Evolutionary conservation across 2,329 filamentous ascomycete genomes (phyloP), one percentile per base, ranked within the genome.

Genomic region (Cercospora zeina): DNA sequence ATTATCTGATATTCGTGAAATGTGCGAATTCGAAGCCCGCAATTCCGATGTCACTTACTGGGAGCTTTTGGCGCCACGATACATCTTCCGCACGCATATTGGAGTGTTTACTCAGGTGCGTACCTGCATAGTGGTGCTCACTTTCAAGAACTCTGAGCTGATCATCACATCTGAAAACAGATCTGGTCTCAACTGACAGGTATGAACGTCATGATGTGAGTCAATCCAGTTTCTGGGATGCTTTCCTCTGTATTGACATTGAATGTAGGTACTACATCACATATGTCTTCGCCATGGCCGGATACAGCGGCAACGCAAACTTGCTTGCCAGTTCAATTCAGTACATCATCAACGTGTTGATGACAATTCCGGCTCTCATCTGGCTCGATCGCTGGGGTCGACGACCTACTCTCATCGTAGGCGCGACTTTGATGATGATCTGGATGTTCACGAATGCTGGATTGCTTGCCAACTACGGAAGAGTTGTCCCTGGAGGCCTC

Each of bases 341-440:
- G 72, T 90, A 89, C 73, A 82, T 92, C 68, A 84, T 93, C 79
- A 93, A 93, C 73, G 89, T 93, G 1, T 4, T 60, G 59, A 90
- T 91, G 86, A 93, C 90, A 0, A 74, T 93, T 1, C 88, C 89
- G 0, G 89, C 89, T 0, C 82, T 93, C 13, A 76, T 93, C 61
- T 93, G 80, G 78, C 83, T 93, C 69, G 90, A 95, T 68, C 80
- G 81, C 55, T 90, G 87, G 86, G 90, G 90, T 47, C 89, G 90
- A 65, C 89, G 89, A 42, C 79, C 79, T 2, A 85, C 87, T 2
- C 79, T 91, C 31, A 78, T 91, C 16, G 72, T 86, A 21, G 89
- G 88, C 47, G 83, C 87, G 3, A 76, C 83, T 45, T 76, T 89
- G 47, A 90, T 91, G 88, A 72, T 72, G 75, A 79, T 79, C 5